Percentiles rank a stretch among this genome's conserved stretches.
Conservation (phyloP, 2,329 filamentous ascomycete genomes). For the Xylaria arbuscula region DNA sequence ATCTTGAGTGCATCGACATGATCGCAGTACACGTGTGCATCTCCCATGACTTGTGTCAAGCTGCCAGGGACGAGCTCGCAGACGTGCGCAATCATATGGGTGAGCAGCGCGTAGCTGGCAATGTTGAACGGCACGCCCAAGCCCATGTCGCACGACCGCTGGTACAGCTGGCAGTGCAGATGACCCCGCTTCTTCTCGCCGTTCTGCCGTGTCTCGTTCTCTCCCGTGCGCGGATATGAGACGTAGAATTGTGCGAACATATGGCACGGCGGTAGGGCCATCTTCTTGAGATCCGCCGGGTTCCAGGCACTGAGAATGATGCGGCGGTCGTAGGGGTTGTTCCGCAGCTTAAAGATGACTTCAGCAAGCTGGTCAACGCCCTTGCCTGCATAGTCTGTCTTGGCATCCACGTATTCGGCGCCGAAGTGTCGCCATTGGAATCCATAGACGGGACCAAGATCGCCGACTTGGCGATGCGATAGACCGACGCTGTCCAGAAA, state of each 20-base stretch:
- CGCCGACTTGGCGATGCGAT: constrained; percentile 82
- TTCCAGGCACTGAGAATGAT: constrained; percentile 97
- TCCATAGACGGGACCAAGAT: constrained; percentile 94
- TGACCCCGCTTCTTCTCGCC: constrained; percentile 67
- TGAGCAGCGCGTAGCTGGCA: constrained; percentile 90
- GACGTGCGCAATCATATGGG: constrained; percentile 92
- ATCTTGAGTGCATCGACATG: constrained; percentile 87
- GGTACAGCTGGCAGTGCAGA: constrained; percentile 90
- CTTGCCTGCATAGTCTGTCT: constrained; percentile 84
- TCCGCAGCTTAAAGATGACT: constrained; percentile 85
- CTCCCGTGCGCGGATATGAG: constrained; percentile 61
- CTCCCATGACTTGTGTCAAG: constrained; percentile 95
- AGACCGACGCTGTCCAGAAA: constrained; percentile 90
- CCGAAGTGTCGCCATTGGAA: constrained; percentile 99
- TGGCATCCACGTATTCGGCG: constrained; percentile 83
- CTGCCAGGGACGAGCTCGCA: constrained; percentile 86
- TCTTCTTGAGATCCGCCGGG: constrained; percentile 77
- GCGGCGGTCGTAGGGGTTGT: constrained; percentile 86
- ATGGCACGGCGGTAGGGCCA: constrained; percentile 83
- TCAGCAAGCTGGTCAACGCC: constrained; percentile 94
- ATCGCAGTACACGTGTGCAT: constrained; percentile 96
- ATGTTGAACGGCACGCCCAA: constrained; percentile 98
- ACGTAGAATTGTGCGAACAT: constrained; percentile 90
- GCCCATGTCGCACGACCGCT: constrained; percentile 96
- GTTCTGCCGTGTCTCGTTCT: constrained; percentile 47